These are phyloP conservation scores for Metschnikowia rubicola DNA, from an alignment of 805 yeast genomes.

Conservation along the genomic window DNA sequence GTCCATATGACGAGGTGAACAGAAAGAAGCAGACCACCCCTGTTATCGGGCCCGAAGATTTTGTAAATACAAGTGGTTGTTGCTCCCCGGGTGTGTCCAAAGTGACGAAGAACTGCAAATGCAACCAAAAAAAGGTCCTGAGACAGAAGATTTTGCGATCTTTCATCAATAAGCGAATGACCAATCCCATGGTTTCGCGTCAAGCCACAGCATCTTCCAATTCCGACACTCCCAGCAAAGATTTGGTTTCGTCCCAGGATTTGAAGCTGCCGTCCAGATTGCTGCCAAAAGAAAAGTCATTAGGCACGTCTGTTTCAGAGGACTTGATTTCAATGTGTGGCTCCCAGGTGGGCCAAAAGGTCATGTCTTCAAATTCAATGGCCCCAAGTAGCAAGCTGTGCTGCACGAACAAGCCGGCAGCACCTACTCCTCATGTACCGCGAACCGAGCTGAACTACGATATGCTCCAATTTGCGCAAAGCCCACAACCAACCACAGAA, in stretches of 20 bases:
- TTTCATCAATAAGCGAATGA: slow-evolving; percentile 25
- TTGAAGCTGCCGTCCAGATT: too few species aligned
- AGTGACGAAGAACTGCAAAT: slow-evolving; percentile 27
- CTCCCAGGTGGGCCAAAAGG: neutral
- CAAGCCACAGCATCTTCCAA: neutral
- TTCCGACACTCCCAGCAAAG: neutral
- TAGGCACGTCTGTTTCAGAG: too few species aligned
- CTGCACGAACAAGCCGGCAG: too few species aligned
- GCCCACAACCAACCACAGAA: neutral
- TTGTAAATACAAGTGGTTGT: slow-evolving; percentile 33
- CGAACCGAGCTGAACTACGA: too few species aligned
- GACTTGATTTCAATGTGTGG: too few species aligned
- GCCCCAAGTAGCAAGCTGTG: too few species aligned
- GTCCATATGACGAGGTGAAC: slow-evolving; percentile 29
- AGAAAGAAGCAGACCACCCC: neutral
- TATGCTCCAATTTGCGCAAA: too few species aligned
- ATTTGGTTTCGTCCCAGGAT: too few species aligned
- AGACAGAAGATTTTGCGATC: slow-evolving; percentile 34
- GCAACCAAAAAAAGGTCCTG: slow-evolving; percentile 29
- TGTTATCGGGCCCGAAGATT: slow-evolving; percentile 23
- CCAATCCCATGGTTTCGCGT: neutral
- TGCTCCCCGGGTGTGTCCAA: slow-evolving; percentile 25
- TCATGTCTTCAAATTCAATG: neutral
- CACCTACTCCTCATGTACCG: too few species aligned
- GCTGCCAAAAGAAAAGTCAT: too few species aligned